Base-by-base conservation (phyloP, 768 basidiomycete species). In the Mrakia frigida region DNA sequence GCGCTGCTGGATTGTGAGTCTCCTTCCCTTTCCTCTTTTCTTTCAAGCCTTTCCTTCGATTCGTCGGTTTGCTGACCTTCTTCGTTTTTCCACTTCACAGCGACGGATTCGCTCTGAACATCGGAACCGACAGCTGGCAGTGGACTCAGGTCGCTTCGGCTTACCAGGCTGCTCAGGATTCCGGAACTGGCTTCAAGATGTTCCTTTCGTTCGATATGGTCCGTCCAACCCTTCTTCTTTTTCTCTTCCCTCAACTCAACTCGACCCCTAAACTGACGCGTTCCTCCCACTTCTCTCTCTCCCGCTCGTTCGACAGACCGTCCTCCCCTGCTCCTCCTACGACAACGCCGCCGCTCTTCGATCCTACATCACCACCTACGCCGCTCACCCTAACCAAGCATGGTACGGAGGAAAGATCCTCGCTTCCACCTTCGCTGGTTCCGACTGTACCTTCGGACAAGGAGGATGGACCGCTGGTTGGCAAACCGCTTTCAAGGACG, bases 81-180 rank as follows among this genome's bases (percentile, higher is more conserved):
- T 21, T n/a, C n/a, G 46, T 50, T 21, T 1, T 18, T 21, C 18
- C 16, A 21, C 39, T 50, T 50, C 18, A 21, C 18, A 50, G 46
- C 25, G 79, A 80, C 63, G 82, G 80, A 5, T 82, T 82, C 68
- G 79, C 90, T 0, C 85, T 93, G 74, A 92, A 92, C 80, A 85
- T 90, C 63, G 91, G 91, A 33, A 80, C 79, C 0, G 90, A 91
- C 79, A 78, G 82, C 59, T 92, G 90, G 90, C 87, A 91, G 79
- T 84, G 86, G 52, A 84, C 83, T 61, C 87, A 88, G 71, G 87
- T 92, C 13, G 85, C 87, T 52, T 87, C 88, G 75, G 91, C 91
- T 85, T 92, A 83, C 82, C 85, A 85, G 25, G 69, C 72, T 39
- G 43, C 81, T 25, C 88, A 89, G n/a, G 72, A 52, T 21, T 78